Evolutionary conservation across 2,329 filamentous ascomycete species (phyloP), one percentile per base, ranked within the genome.

Genomic region (Sclerotinia spermophila): DNA sequence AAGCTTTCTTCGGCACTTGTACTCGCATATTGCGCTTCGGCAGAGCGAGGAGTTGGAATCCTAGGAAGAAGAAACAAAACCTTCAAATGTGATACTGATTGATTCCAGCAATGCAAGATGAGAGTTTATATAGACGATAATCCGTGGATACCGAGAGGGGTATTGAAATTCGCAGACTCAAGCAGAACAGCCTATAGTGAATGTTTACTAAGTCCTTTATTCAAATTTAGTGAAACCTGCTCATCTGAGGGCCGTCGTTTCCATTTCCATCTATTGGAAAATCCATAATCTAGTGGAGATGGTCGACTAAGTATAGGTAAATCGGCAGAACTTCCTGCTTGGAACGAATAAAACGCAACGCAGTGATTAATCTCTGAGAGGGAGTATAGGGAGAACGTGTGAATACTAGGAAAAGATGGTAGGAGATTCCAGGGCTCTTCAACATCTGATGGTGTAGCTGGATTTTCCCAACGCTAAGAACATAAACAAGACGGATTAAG

Each of bases 31-130:
- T 55, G 15, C 15, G 27, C 27, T 33, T 33, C 27, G 21, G 48
- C 13, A 5, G n/a, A 55, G 2, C 2, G 3, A 30, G 30, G 3
- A 21, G 1, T 21, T 6, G 30, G 1, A 19, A 1, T 11, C 6
- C 17, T 55, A 10, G 27, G 27, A 55, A 55, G 5, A 1, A 55
- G n/a, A 55, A 27, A 30, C n/a, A 33, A 30, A 11, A 55, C 17
- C 51, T 33, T 8, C 3, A 15, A 33, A 7, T 33, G 6, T 10
- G 17, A 33, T 55, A 55, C 3, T 7, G 30, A 55, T 21, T n/a
- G 17, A 55, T 33, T 10, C 6, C 51, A 33, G 27, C 1, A 5
- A 33, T 33, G 7, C 0, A 10, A 10, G 27, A 7, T 33, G 19
- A 15, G 27, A 19, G 27, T 55, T 55, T 55, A 33, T 21, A 4